Base-by-base conservation (phyloP, 371 early-diverging fungal genomes). In the Syncephalastrum monosporum region DNA sequence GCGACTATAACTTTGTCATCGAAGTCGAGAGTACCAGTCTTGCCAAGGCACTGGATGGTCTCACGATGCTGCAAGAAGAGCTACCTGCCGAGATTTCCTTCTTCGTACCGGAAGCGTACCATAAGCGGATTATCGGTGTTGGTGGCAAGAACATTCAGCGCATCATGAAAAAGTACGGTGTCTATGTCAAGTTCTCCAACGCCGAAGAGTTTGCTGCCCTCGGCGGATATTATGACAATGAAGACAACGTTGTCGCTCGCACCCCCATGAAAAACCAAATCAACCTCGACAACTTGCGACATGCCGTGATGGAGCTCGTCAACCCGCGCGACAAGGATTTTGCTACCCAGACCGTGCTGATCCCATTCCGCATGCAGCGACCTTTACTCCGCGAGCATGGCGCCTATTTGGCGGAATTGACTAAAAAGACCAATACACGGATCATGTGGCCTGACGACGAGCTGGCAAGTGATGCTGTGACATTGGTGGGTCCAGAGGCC, bases 111-210 rank as follows among this genome's bases (percentile, higher is more conserved):
- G 94, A 94, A 65, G 75, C 84, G 4, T 89, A 87, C 63, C 97
- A 97, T 76, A 95, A 94, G 71, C 86, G 94, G 19, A 93, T 97
- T 60, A 97, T 97, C 61, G 97, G 97, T 21, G 91, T 90, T 16
- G 93, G 93, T 4, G 97, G 97, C 60, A 95, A 93, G 67, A 92
- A 93, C 72, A 95, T 97, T 56, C 95, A 95, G 61, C 79, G 89
- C 47, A 93, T 95, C 65, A 97, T 97, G 97, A 97, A 94, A 57
- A 90, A 92, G 61, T 93, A 87, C 62, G 95, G 94, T 19, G 96
- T 97, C 3, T 95, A 93, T 64, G 93, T 97, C 56, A 97, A 95
- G 69, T 95, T 95, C 66, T 86, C 87, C 33, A 91, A 88, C 55
- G 82, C 88, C 0, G 91, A 91, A 51, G 94, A 93, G 60, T 89